These are phyloP conservation scores for Chlorella sorokiniana DNA, from an alignment of 139 green algal genomes.

Conservation along the genomic window DNA sequence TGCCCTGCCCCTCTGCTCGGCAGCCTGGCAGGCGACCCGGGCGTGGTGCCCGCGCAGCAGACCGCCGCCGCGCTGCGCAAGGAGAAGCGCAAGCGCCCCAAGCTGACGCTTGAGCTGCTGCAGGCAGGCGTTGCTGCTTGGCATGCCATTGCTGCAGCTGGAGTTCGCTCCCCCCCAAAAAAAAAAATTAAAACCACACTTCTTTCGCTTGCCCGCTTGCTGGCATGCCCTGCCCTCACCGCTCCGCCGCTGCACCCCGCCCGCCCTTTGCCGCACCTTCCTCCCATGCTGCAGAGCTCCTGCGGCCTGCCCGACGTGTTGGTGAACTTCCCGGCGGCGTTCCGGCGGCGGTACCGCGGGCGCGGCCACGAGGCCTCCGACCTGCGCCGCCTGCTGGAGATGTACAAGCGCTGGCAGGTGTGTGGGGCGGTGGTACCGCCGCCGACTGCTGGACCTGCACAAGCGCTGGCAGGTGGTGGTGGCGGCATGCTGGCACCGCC, in stretches of 20 bases:
- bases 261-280: not conserved
- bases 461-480: not conserved
- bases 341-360: slow-evolving; percentile 39
- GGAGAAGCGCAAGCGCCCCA: slow-evolving; percentile 45
- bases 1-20: not conserved
- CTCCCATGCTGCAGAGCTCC: not conserved
- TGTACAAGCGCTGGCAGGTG: slow-evolving; percentile 62
- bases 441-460: not conserved
- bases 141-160: not conserved
- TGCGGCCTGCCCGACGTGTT: slow-evolving; percentile 41
- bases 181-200: too few relatives aligned
- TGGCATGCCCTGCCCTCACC: not conserved
- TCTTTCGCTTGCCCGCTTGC: too few relatives aligned
- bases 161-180: too few relatives aligned
- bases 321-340: slow-evolving; percentile 44
- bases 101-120: slow-evolving; percentile 54
- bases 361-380: slow-evolving; percentile 54
- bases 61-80: slow-evolving; percentile 9
- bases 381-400: slow-evolving; percentile 55
- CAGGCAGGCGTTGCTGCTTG: slow-evolving; percentile 15
- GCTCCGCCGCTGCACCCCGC: not conserved
- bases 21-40: not conserved
- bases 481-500: not conserved
- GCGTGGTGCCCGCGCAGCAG: slow-evolving; percentile 7
- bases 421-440: not conserved